Conservation (phyloP, 768 basidiomycete genomes). For the Lentinus brumalis region DNA sequence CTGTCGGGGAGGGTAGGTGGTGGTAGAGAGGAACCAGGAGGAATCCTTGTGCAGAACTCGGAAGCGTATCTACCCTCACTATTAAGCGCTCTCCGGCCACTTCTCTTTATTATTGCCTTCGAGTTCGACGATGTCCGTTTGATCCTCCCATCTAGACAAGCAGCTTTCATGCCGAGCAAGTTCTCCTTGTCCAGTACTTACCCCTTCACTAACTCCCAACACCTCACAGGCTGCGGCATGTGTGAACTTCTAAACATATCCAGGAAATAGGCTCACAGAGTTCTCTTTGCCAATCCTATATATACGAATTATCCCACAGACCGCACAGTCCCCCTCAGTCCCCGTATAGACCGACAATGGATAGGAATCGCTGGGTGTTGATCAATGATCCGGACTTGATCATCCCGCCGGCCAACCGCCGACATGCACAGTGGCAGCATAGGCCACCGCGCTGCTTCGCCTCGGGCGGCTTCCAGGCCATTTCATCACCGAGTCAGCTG, state of each 20-base stretch:
- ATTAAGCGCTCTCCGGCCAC: no score
- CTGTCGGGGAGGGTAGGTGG: background rate
- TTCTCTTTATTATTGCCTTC: no score
- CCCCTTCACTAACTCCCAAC: background rate
- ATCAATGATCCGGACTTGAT: background rate
- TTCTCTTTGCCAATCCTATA: slow-evolving; percentile 4
- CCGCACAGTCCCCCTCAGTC: background rate
- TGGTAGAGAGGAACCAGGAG: slow-evolving; percentile 9
- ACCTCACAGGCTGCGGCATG: slow-evolving; percentile 7
- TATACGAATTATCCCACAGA: background rate
- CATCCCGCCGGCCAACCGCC: background rate
- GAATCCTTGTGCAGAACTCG: no score
- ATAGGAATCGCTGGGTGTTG: background rate
- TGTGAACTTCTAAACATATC: slow-evolving; percentile 5
- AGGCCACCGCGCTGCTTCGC: no score
- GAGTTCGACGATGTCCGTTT: no score
- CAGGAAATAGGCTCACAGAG: slow-evolving; percentile 17
- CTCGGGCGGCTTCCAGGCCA: no score
- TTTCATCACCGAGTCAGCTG: no score
- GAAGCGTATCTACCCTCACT: no score
- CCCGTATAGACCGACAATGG: background rate
- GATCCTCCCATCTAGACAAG: no score
- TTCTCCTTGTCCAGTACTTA: background rate
- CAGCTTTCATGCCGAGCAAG: background rate
- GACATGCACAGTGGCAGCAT: background rate